Base-by-base conservation (phyloP, 805 yeast genomes). In the Millerago galiae region DNA sequence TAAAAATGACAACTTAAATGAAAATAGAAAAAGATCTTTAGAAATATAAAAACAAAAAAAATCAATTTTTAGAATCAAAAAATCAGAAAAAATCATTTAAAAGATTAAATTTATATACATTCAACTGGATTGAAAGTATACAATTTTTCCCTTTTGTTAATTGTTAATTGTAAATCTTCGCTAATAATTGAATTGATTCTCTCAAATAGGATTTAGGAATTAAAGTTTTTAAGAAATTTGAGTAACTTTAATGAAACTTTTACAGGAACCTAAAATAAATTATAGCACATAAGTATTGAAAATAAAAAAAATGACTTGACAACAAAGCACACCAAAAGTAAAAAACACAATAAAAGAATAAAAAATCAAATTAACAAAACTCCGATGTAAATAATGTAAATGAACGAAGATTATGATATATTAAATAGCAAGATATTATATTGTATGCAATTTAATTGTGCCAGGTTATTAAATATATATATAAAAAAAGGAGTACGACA, bases 31-130 rank as follows among this genome's bases (percentile, higher is more conserved):
- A 15, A 10, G 37, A 6, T 24, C 37, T 5, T 15, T 36, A 17
- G 44, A 41, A 17, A 36, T 36, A 26, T 41, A 36, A 35, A 16
- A 21, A 28, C 13, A 33, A 7, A 14, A 28, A n/a, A 25, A 33
- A 8, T 5, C 14, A n/a, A n/a, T 27, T 11, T 5, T 27, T 12
- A 27, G 13, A 5, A 6, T 1, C 3, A 29, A 26, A 26, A 26
- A n/a, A n/a, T 28, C 15, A 29, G 10, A 32, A 32, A 17, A 32
- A 6, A n/a, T 29, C 17, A 15, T 14, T 29, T 2, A 29, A 14
- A 14, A 5, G 12, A 27, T 5, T 12, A 12, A 27, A 27, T 29
- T 13, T n/a, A n/a, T 28, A 28, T 28, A 13, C n/a, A n/a, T 21
- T 21, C 24, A 21, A 21, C 24, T 21, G 24, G 24, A 21, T 21